These are phyloP conservation scores for Planoprotostelium fungivorum DNA, from an alignment of 78 protist genomes.

Conservation along the genomic window DNA sequence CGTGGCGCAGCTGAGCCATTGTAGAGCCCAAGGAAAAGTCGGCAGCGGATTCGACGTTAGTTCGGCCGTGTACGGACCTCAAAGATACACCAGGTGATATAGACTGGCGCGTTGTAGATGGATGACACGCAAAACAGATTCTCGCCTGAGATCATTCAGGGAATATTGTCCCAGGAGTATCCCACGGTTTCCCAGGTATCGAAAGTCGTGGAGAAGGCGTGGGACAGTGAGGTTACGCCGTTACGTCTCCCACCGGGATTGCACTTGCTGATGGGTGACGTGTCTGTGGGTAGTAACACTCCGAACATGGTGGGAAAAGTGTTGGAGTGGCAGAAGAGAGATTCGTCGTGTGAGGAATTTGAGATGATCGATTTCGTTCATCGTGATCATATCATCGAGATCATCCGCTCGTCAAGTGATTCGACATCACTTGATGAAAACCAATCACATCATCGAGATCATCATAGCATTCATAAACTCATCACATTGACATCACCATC, in stretches of 20 bases:
- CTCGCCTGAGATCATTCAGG: constrained; percentile 51
- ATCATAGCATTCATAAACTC: too few species aligned
- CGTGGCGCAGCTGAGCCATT: constrained; percentile 77
- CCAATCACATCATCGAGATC: not conserved
- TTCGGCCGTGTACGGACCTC: constrained; percentile 73
- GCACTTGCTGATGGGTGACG: constrained; percentile 66
- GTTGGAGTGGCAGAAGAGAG: constrained; percentile 53
- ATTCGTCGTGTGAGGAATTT: too few species aligned
- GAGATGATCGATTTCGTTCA: too few species aligned
- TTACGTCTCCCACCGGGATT: constrained; percentile 58
- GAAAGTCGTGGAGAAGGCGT: constrained; percentile 7
- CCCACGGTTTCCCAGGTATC: constrained; percentile 9
- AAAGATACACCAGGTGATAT: constrained; percentile 28
- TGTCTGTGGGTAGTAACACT: constrained; percentile 63
- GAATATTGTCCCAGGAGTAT: constrained; percentile 2
- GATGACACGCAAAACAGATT: too few species aligned
- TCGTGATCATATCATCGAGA: too few species aligned
- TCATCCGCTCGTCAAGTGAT: too few species aligned
- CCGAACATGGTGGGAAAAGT: constrained; percentile 72
- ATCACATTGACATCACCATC: too few species aligned
- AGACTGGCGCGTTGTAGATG: too few species aligned
- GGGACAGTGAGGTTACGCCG: constrained; percentile 49
- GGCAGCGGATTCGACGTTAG: constrained; percentile 87
- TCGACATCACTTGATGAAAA: not conserved
- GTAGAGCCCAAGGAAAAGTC: constrained; percentile 80